These are phyloP conservation scores for Bassia scoparia DNA, from an alignment of 148 eudicot genomes.

Conservation along the genomic window DNA sequence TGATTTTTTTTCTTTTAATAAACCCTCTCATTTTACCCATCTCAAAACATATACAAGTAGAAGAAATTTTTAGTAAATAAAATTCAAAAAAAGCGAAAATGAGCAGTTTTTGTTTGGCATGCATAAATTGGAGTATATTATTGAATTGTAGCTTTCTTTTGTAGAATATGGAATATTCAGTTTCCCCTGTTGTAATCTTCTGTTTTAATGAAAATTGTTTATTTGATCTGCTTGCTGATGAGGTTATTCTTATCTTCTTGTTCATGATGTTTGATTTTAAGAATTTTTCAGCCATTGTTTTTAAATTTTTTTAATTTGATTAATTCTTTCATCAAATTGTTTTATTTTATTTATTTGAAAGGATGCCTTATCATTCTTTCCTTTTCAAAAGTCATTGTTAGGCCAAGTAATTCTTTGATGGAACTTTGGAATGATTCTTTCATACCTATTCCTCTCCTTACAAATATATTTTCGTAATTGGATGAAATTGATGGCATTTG, in stretches of 20 bases:
- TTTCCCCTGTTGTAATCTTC: too few species aligned
- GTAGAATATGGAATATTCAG: too few species aligned
- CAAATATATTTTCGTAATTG: not conserved
- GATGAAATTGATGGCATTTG: conserved; percentile 19
- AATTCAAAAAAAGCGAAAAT: not conserved
- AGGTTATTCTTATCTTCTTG: not conserved
- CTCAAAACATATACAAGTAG: not conserved
- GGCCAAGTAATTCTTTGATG: conserved; percentile 3
- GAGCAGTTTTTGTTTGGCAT: not conserved
- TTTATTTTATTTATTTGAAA: not conserved
- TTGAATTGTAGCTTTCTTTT: too few species aligned
- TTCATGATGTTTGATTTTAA: not conserved
- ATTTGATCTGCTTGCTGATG: not conserved
- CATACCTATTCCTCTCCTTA: not conserved
- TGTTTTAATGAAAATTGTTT: not conserved
- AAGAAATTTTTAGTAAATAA: too few species aligned
- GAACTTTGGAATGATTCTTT: conserved; percentile 22
- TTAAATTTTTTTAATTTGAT: not conserved
- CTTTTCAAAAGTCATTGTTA: conserved; percentile 14
- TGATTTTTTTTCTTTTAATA: not conserved
- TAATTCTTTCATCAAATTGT: not conserved
- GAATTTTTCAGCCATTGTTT: not conserved
- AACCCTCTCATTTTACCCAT: not conserved
- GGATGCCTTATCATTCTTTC: not conserved
- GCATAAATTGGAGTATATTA: too few species aligned